Base-by-base conservation (phyloP, 257 asterid species). In the Solanum clarkiae region DNA sequence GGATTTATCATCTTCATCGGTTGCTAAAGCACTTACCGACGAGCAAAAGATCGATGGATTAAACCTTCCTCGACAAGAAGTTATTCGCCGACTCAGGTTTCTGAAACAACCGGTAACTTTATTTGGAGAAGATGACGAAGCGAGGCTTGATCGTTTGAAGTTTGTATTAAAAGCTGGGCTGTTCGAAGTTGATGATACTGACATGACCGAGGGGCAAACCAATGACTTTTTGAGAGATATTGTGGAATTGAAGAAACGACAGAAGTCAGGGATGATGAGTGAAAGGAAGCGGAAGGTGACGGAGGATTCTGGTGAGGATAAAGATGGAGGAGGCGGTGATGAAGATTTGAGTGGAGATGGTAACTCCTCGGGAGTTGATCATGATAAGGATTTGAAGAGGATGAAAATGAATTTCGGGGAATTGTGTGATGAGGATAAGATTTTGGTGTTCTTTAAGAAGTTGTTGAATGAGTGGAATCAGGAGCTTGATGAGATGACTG, bases 171-270 rank as follows among this genome's bases (percentile, higher is more conserved):
- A 94, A 90, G 91, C 97, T 1, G 99, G 99, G 26, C 83, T 91
- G 85, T 96, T 96, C 69, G 99, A 96, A 86, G 91, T 96, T 2
- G 98, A 95, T 59, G 99, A 94, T 82, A 92, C 91, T 54, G 99
- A 96, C 82, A 96, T 95, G 98, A 96, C 99, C 44, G 98, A 96
- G 85, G 99, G 99, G 70, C 99, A 96, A 59, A 96, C 99, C 0
- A 96, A 96, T 81, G 99, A 96, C 66, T 96, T 96, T 45, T 70
- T 95, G 90, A 90, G 97, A 15, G 99, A 95, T 88, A 94, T 96
- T 4, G 97, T 93, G 70, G 99, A 95, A 91, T 82, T 96, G 88
- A 96, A 96, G 91, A 95, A 93, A 89, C 91, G 98, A 86, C 99
- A 95, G 93, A 95, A 92, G 87, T 90, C 97, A 10, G 98, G 98